Evolutionary conservation across 345 rosid species (phyloP).

Genomic region (Citrus australasica): DNA sequence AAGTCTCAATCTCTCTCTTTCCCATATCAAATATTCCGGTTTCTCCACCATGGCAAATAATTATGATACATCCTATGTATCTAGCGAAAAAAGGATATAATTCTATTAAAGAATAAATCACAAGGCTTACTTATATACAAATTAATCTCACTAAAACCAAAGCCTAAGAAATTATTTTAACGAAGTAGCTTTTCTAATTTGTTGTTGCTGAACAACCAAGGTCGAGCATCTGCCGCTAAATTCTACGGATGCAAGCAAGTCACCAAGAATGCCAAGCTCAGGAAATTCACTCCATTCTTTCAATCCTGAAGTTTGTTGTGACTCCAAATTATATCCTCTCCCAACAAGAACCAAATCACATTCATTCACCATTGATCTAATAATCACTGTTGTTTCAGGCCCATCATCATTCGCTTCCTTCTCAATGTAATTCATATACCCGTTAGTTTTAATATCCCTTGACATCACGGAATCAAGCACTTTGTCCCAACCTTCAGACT

Average conservation of each 20-base stretch:
- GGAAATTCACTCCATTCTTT: slow-evolving; percentile 62
- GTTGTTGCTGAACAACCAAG: background rate
- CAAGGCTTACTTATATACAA: too few relatives aligned
- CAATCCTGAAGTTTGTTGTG: slow-evolving; percentile 38
- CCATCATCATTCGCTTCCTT: slow-evolving; percentile 40
- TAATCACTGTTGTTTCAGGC: slow-evolving; percentile 24
- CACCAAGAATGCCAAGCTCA: slow-evolving; percentile 44
- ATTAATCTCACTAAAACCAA: background rate
- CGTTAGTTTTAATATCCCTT: slow-evolving; percentile 22
- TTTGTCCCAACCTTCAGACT: slow-evolving; percentile 29
- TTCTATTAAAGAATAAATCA: background rate
- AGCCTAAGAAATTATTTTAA: background rate
- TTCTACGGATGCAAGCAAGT: background rate
- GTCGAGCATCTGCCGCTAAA: background rate
- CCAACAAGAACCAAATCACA: slow-evolving; percentile 53
- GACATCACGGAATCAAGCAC: slow-evolving; percentile 31
- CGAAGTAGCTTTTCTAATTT: background rate
- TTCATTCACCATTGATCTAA: slow-evolving; percentile 29
- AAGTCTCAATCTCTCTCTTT: too few relatives aligned
- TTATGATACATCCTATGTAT: too few relatives aligned
- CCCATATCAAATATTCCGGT: too few relatives aligned
- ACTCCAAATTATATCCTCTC: slow-evolving; percentile 30
- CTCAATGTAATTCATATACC: slow-evolving; percentile 19
- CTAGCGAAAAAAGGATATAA: too few relatives aligned
- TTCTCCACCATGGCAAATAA: too few relatives aligned